A percentile compares a stretch with the other conserved stretches of the same genome.
These are phyloP conservation scores for Jimgerdemannia flammicorona DNA, from an alignment of 192 early-diverging fungal species.

Conservation along the genomic window DNA sequence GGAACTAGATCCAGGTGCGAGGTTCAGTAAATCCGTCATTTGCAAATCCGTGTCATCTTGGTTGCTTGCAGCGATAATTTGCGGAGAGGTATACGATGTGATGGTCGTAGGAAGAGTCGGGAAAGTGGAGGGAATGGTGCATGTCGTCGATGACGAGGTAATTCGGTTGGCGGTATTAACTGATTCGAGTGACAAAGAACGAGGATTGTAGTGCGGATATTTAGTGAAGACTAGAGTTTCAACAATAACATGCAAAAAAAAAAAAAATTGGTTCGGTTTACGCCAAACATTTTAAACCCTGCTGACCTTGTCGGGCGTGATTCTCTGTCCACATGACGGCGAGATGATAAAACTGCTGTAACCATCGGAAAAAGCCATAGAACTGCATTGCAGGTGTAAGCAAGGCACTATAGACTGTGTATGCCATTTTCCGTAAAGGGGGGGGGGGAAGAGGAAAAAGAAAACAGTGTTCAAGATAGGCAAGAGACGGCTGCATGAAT, in stretches of 20 bases:
- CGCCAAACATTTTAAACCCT: background rate
- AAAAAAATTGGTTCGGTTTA: no score
- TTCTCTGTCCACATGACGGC: background rate
- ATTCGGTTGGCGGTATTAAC: background rate
- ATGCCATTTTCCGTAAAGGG: background rate
- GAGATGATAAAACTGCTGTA: background rate
- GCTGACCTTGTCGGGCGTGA: background rate
- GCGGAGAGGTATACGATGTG: background rate
- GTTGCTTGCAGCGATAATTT: background rate
- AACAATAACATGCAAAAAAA: no score
- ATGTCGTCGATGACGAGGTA: background rate
- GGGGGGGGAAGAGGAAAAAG: background rate
- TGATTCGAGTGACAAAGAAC: no score
- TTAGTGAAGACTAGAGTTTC: background rate
- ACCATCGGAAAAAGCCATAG: background rate
- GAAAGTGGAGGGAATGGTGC: background rate
- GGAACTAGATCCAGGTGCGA: background rate
- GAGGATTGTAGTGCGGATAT: background rate
- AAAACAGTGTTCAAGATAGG: no score
- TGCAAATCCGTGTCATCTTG: background rate
- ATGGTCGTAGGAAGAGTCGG: background rate
- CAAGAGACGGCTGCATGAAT: no score
- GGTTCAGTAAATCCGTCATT: background rate
- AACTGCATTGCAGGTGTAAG: background rate
- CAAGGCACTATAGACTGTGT: background rate